Evolutionary conservation across 331 rosid species (phyloP).

Genomic region (Pyracantha coccinea): DNA sequence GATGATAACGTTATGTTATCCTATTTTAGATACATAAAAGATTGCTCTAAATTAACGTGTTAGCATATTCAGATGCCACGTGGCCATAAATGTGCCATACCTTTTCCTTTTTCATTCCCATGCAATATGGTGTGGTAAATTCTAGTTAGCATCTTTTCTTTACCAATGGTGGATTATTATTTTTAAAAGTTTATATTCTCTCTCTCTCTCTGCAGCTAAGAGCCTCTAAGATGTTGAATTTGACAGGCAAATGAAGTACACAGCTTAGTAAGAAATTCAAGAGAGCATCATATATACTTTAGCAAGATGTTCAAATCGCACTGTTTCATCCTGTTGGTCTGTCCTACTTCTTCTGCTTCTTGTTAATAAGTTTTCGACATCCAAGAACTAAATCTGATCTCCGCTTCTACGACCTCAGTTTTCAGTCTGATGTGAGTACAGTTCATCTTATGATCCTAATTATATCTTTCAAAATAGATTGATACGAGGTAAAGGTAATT

Average conservation of each 20-base stretch:
- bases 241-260: background rate
- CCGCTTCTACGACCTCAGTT: background rate
- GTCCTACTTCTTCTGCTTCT: background rate
- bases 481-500: background rate
- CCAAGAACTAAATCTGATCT: background rate
- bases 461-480: background rate
- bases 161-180: slow-evolving; percentile 17
- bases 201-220: background rate
- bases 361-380: background rate
- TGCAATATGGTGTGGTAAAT: slow-evolving; percentile 31
- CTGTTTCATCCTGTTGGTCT: background rate
- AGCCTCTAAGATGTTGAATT: background rate
- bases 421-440: background rate
- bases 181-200: background rate
- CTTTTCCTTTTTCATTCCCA: slow-evolving; percentile 20
- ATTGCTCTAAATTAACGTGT: no score
- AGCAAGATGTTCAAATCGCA: background rate
- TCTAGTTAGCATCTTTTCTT: slow-evolving; percentile 27
- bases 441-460: background rate
- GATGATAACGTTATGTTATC: no score
- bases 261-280: background rate
- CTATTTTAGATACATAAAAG: no score
- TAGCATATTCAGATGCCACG: background rate
- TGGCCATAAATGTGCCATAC: slow-evolving; percentile 25
- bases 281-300: background rate